Conservation (phyloP, 257 asterid genomes). For the Plantago ovata region DNA sequence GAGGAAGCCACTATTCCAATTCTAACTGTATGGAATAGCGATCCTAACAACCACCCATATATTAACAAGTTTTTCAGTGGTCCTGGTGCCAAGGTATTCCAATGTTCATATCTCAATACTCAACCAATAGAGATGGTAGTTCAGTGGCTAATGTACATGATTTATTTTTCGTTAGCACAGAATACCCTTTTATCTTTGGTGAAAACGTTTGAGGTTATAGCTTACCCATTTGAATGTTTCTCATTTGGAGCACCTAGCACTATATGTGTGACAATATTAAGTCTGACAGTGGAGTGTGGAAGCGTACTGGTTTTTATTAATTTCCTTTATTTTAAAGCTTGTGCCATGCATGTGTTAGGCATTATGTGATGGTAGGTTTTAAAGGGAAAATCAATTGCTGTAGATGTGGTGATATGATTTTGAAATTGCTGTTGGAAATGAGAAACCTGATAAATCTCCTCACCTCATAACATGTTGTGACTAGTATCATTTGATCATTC, state of each 20-base stretch:
- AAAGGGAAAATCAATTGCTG: too few relatives aligned
- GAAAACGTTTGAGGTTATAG: too few relatives aligned
- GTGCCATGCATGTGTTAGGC: background rate
- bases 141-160: background rate
- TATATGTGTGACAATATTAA: background rate
- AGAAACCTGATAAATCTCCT: too few relatives aligned
- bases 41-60: conserved; percentile 31
- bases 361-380: too few relatives aligned
- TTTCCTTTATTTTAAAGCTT: too few relatives aligned
- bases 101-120: too few relatives aligned
- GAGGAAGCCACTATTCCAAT: conserved; percentile 29
- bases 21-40: conserved; percentile 31
- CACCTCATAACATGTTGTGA: too few relatives aligned
- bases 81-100: conserved; percentile 32
- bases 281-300: too few relatives aligned
- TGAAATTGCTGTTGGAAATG: too few relatives aligned
- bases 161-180: background rate
- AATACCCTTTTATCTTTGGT: background rate
- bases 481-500: too few relatives aligned
- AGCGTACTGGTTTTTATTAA: too few relatives aligned
- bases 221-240: background rate
- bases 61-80: conserved; percentile 35
- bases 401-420: too few relatives aligned
- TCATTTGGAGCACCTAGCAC: background rate
- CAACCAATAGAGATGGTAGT: background rate